A percentile compares a stretch with the other conserved stretches of the same genome.
These are phyloP conservation scores for Eimeria sp. DNA, from an alignment of 169 alveolate species.

Conservation along the genomic window DNA sequence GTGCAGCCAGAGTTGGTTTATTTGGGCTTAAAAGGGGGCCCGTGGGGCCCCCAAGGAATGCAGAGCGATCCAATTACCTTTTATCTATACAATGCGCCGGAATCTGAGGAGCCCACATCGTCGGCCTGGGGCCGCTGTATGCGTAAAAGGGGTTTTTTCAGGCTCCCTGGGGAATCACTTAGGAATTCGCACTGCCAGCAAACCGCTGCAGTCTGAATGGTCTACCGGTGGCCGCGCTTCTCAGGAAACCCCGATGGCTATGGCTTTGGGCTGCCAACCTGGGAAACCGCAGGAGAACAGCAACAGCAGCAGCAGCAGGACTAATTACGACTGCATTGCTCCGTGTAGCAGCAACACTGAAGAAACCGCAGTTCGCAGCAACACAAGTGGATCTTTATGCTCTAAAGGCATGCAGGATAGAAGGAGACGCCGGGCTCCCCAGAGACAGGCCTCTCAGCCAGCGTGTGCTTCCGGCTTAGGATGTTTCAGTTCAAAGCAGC, in stretches of 20 bases:
- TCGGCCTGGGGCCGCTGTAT: constrained; percentile 20
- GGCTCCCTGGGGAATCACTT: not conserved
- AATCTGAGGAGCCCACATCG: not conserved
- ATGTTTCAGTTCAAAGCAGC: constrained; percentile 16
- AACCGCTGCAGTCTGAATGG: constrained; percentile 19
- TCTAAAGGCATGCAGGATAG: not conserved
- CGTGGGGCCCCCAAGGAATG: constrained; percentile 40
- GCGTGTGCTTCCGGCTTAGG: not conserved
- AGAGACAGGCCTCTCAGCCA: constrained; percentile 10
- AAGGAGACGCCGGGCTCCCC: not conserved
- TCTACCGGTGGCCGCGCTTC: not conserved
- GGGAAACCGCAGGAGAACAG: not conserved
- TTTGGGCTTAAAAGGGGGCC: constrained; percentile 12
- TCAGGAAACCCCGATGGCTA: not conserved
- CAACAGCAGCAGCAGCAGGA: constrained; percentile 4
- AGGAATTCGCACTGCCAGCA: not conserved
- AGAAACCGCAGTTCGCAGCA: not conserved
- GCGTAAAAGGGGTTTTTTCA: constrained; percentile 11
- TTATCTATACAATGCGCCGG: not conserved
- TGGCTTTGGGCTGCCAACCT: not conserved
- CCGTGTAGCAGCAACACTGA: not conserved
- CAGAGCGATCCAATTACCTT: not conserved
- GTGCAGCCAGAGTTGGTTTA: not conserved
- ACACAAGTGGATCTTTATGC: not conserved
- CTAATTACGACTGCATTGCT: not conserved